These are phyloP conservation scores for Trametes sanguinea DNA, from an alignment of 768 basidiomycete species.

Conservation along the genomic window DNA sequence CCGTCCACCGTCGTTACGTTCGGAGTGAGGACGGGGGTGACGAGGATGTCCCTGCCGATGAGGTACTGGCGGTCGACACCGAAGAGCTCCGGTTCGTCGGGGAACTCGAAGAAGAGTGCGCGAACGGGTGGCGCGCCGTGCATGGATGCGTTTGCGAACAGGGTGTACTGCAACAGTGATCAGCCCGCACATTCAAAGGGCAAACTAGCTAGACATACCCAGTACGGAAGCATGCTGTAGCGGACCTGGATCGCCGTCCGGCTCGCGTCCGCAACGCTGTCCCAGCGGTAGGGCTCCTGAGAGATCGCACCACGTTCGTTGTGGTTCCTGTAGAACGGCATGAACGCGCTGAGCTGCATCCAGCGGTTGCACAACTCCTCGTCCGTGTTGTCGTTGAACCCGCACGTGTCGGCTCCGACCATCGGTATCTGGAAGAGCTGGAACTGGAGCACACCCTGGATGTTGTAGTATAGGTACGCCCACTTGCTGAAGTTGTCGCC, in stretches of 20 bases:
- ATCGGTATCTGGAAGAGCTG: slow-evolving; percentile 83
- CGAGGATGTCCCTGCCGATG: slow-evolving; percentile 67
- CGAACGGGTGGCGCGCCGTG: slow-evolving; percentile 69
- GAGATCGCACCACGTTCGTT: slow-evolving; percentile 61
- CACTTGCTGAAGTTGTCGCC: slow-evolving; percentile 80
- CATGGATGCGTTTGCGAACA: slow-evolving; percentile 68
- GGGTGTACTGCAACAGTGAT: slow-evolving; percentile 53
- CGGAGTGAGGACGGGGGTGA: slow-evolving; percentile 73
- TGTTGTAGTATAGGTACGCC: slow-evolving; percentile 67
- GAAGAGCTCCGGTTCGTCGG: slow-evolving; percentile 64
- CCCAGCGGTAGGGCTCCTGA: slow-evolving; percentile 82
- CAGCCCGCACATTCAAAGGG: background rate
- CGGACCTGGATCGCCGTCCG: slow-evolving; percentile 67
- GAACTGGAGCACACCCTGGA: slow-evolving; percentile 82
- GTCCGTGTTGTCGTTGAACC: slow-evolving; percentile 67
- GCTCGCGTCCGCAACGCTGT: slow-evolving; percentile 73
- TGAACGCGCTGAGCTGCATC: slow-evolving; percentile 83
- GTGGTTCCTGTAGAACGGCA: slow-evolving; percentile 83
- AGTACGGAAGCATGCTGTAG: slow-evolving; percentile 75
- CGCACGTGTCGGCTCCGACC: slow-evolving; percentile 79
- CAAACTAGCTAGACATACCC: slow-evolving; percentile 46
- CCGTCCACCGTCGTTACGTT: slow-evolving; percentile 69
- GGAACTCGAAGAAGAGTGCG: slow-evolving; percentile 80
- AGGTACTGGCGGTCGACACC: slow-evolving; percentile 68
- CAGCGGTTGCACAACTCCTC: slow-evolving; percentile 83